phyloP scores from a whole-genome alignment of 1,284 basidiomycete species.

The Schizophyllum commune region DNA sequence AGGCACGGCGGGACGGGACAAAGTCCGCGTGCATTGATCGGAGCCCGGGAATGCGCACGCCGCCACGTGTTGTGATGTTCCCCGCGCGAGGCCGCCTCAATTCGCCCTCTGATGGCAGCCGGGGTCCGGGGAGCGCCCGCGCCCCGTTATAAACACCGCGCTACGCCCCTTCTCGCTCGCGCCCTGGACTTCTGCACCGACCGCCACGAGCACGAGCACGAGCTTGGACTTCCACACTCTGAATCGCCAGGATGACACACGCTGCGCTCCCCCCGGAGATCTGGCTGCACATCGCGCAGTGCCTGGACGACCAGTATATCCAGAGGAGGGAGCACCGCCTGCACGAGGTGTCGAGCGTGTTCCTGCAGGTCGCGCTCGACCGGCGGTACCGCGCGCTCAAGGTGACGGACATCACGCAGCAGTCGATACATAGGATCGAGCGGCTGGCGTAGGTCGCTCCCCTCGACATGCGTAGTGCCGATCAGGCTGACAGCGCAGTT shows the following conservation, averaged over 20 bases:
- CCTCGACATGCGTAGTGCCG: neutral
- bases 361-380: neutral
- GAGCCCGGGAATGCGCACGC: too few relatives aligned
- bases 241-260: neutral
- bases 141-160: neutral
- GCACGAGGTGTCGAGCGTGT: neutral
- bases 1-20: too few relatives aligned
- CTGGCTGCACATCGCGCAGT: neutral
- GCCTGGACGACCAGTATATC: neutral
- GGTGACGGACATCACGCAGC: neutral
- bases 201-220: neutral
- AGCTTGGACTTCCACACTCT: too few relatives aligned
- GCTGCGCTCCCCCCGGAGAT: neutral
- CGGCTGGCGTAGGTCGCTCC: neutral
- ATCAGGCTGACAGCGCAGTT: neutral
- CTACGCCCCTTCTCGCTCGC: neutral
- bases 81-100: neutral
- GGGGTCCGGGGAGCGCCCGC: too few relatives aligned
- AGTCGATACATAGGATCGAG: neutral
- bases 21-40: too few relatives aligned
- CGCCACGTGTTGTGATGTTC: neutral
- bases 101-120: neutral
- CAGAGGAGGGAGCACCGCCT: neutral
- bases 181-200: neutral
- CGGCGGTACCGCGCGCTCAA: neutral